These are phyloP conservation scores for Penicillium parvum DNA, from an alignment of 495 filamentous ascomycete genomes.

Conservation along the genomic window DNA sequence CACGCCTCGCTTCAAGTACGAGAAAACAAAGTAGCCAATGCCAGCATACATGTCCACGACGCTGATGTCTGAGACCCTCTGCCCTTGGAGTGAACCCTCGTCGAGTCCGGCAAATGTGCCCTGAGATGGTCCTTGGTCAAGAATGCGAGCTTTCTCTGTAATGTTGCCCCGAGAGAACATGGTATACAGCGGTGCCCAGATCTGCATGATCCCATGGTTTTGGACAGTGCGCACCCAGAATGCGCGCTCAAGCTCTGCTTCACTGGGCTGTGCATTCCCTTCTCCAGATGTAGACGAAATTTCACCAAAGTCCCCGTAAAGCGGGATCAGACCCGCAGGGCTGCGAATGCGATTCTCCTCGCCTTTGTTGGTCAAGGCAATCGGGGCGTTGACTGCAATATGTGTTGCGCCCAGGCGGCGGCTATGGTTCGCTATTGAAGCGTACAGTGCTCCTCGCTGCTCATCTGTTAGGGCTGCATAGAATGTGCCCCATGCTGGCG, in stretches of 20 bases:
- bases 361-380: constrained; percentile 33
- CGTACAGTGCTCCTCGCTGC: constrained; percentile 44
- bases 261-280: constrained; percentile 22
- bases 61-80: constrained; percentile 30
- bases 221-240: constrained; percentile 68
- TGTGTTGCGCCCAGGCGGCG: constrained; percentile 52
- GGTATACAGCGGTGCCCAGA: constrained; percentile 80
- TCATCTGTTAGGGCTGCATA: constrained; percentile 24
- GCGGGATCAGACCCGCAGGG: constrained; percentile 55
- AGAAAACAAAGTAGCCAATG: constrained; percentile 89
- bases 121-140: constrained; percentile 31
- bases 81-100: constrained; percentile 23
- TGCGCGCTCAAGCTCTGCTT: constrained; percentile 52
- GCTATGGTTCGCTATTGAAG: constrained; percentile 42
- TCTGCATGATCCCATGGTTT: constrained; percentile 79
- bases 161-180: constrained; percentile 92
- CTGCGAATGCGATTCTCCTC: constrained; percentile 63
- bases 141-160: constrained; percentile 76
- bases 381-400: constrained; percentile 69
- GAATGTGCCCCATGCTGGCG: constrained; percentile 42
- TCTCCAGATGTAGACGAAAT: constrained; percentile 2
- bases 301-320: constrained; percentile 64
- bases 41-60: constrained; percentile 87
- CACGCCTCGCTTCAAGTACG: constrained; percentile 67
- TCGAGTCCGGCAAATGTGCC: constrained; percentile 28